Percentiles rank a stretch among this genome's conserved stretches.
Conservation (phyloP, 306 rosid species). For the Lathyrus tuberosus region DNA sequence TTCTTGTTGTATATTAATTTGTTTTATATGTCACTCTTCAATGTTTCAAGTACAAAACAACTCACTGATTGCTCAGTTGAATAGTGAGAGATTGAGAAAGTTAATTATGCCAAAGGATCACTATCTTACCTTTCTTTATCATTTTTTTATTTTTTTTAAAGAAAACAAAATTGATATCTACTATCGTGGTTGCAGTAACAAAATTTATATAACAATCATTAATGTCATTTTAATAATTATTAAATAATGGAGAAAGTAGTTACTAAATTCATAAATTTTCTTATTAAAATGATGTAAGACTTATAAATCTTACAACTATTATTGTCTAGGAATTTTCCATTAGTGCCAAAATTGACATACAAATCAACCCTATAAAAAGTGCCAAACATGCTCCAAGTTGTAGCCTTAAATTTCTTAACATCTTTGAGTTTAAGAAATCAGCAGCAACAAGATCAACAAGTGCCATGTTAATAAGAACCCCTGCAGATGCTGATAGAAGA, state of each 20-base stretch:
- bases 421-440: constrained; percentile 60
- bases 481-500: constrained; percentile 69
- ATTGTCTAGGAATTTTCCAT: constrained; percentile 34
- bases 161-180: too few species aligned
- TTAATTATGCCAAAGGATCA: background rate
- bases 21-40: background rate
- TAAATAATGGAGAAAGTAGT: background rate
- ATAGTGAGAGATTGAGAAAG: background rate
- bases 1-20: background rate
- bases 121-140: background rate
- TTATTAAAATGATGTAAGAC: background rate
- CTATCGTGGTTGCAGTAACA: too few species aligned
- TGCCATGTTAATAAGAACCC: constrained; percentile 70
- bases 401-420: constrained; percentile 56
- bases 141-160: too few species aligned
- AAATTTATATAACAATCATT: too few species aligned
- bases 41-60: constrained; percentile 4
- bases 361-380: constrained; percentile 56
- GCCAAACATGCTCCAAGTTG: constrained; percentile 59
- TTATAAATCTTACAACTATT: background rate
- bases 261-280: background rate
- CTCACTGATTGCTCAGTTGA: constrained; percentile 24
- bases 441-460: constrained; percentile 72
- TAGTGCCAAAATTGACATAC: constrained; percentile 62
- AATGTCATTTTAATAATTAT: too few species aligned